These are phyloP conservation scores for Penicillium atrosanguineum DNA, from an alignment of 495 filamentous ascomycete species.

Conservation along the genomic window DNA sequence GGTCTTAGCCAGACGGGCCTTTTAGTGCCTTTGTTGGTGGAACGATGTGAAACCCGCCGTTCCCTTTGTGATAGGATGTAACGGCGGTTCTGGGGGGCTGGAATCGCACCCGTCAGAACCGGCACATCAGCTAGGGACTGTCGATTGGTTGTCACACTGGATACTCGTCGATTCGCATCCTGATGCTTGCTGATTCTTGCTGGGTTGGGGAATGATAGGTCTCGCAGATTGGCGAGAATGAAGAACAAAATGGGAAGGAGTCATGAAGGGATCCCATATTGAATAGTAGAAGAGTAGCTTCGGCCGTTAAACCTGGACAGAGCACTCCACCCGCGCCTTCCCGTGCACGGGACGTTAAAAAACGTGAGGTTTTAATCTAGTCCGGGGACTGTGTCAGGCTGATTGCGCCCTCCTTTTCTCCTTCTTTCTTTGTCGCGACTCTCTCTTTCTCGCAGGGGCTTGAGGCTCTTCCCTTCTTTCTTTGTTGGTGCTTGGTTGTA, in stretches of 20 bases:
- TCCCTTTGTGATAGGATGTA: background rate
- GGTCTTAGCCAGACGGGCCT: constrained; percentile 4
- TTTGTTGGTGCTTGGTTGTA: constrained; percentile 1
- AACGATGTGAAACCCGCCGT: constrained; percentile 13
- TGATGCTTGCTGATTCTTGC: background rate
- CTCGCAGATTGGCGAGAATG: too few relatives aligned
- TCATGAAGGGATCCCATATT: background rate
- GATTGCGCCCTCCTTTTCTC: constrained; percentile 5
- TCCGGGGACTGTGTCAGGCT: background rate
- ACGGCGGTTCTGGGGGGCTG: background rate
- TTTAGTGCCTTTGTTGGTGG: background rate
- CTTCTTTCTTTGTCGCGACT: constrained; percentile 12
- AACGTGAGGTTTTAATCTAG: background rate
- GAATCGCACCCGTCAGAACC: background rate
- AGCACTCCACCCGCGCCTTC: background rate
- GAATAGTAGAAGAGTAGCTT: background rate
- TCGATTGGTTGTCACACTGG: background rate
- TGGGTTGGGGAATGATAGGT: background rate
- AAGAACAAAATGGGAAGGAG: background rate
- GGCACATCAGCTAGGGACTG: background rate
- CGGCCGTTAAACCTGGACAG: background rate
- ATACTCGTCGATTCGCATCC: background rate
- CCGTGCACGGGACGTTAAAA: background rate
- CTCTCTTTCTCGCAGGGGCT: constrained; percentile 19
- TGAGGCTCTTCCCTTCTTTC: constrained; percentile 21